Evolutionary conservation across 805 yeast species (phyloP).

Genomic region (Kuraishia floccosa): DNA sequence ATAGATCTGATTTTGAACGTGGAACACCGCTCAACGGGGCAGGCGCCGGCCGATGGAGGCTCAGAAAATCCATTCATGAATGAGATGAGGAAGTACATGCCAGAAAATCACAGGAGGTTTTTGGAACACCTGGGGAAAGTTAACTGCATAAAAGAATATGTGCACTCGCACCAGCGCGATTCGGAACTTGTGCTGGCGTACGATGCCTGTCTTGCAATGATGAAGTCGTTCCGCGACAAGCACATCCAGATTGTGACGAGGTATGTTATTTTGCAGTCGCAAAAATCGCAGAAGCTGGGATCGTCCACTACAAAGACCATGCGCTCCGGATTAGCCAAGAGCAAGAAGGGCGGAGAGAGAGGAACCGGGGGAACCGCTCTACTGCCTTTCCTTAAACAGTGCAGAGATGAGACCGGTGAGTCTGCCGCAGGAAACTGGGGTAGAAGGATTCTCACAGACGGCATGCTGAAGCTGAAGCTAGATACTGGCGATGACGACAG

Average conservation of each 20-base stretch:
- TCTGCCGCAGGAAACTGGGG: constrained; percentile 94
- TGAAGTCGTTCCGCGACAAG: constrained; percentile 81
- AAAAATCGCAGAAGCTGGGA: constrained; percentile 38
- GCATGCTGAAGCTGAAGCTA: constrained; percentile 20
- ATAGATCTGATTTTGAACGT: constrained; percentile 69
- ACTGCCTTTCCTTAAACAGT: constrained; percentile 86
- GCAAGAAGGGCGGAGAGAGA: constrained; percentile 39
- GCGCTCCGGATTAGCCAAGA: constrained; percentile 55
- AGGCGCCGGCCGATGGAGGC: constrained; percentile 3
- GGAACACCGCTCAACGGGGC: constrained; percentile 74
- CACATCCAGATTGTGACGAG: constrained; percentile 90
- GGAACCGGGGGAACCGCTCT: constrained; percentile 95
- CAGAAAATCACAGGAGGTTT: constrained; percentile 72
- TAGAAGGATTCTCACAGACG: constrained; percentile 51
- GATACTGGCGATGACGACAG: constrained; percentile 1
- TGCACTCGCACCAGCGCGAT: constrained; percentile 24
- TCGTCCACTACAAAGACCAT: constrained; percentile 35
- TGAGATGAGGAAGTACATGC: constrained; percentile 88
- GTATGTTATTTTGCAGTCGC: constrained; percentile 74
- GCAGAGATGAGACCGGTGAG: constrained; percentile 92
- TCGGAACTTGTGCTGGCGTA: constrained; percentile 55
- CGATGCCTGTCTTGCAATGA: constrained; percentile 84
- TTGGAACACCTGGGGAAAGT: constrained; percentile 45
- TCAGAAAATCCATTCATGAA: constrained; percentile 43
- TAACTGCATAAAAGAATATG: constrained; percentile 56